A percentile compares a stretch with the other conserved stretches of the same genome.
Conservation (phyloP, 768 basidiomycete species). For the Rhizopogon roseolus region DNA sequence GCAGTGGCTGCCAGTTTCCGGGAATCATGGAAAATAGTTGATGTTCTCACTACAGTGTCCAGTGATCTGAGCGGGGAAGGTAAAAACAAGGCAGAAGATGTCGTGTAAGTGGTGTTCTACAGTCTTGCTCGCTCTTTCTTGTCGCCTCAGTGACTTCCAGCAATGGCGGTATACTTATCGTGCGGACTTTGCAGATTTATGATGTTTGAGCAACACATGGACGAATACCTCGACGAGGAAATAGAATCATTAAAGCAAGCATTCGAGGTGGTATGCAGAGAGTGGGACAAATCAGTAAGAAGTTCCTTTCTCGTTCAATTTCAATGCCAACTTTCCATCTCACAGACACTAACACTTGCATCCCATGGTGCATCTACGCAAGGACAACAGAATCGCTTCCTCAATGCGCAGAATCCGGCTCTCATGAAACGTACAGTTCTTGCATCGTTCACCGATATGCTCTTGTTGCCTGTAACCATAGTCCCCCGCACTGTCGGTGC, state of each 20-base stretch:
- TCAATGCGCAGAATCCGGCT: conserved; percentile 83
- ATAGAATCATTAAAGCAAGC: conserved; percentile 72
- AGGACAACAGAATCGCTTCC: conserved; percentile 52
- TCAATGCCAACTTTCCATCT: not conserved
- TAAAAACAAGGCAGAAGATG: conserved; percentile 57
- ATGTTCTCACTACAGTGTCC: conserved; percentile 61
- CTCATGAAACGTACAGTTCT: conserved; percentile 90
- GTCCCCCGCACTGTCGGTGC: conserved; percentile 80
- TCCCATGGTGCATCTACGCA: conserved; percentile 1
- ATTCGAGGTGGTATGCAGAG: conserved; percentile 70
- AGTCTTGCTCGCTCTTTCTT: conserved; percentile 5
- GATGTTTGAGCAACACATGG: conserved; percentile 97
- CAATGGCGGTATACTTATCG: not conserved
- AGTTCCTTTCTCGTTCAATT: not conserved
- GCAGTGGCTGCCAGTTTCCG: conserved; percentile 88
- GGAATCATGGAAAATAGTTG: conserved; percentile 85
- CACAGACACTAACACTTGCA: not conserved
- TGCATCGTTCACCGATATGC: conserved; percentile 84
- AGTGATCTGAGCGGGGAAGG: conserved; percentile 1
- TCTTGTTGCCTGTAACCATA: conserved; percentile 92
- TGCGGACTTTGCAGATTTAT: conserved; percentile 51
- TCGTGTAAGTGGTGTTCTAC: conserved; percentile 53
- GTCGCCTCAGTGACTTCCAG: not conserved
- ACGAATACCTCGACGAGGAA: conserved; percentile 96
- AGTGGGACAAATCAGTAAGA: conserved; percentile 75